Base-by-base conservation (phyloP, 2,329 filamentous ascomycete species). In the Fusarium cyanostomum region DNA sequence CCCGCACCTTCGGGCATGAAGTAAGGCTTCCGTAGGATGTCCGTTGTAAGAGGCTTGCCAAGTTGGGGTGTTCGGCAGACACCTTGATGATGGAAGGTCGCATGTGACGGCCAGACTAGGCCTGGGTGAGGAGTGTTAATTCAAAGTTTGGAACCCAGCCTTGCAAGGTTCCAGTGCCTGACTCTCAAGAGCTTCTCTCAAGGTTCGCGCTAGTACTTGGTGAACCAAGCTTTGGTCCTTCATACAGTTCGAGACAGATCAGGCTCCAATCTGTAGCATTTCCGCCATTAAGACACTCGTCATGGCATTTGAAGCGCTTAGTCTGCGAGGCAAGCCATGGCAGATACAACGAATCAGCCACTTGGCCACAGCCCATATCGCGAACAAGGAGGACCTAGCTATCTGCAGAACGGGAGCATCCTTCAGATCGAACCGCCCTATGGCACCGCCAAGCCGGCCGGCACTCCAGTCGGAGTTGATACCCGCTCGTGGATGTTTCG, bases 381-480 rank as follows among this genome's bases (percentile, higher is more conserved):
- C 27, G 24, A 56, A 44, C 44, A 42, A 42, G 26, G 31, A 35
- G 33, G 34, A 33, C 21, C n/a, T 21, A 13, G 30, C 59, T 13
- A 44, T 46, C 55, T 59, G 49, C 38, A 60, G 49, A 58, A 52
- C 35, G 62, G 49, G 37, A 38, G 18, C 41, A 42, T 59, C 30
- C 53, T 46, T 62, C 67, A 65, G 67, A 34, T 67, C 59, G 67
- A 66, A 68, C 65, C 62, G 67, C 49, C 50, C 54, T 52, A 44
- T 54, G 45, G 53, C 41, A 37, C 39, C 39, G 51, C 52, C 52
- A 55, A 57, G 44, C 43, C 60, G 48, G 48, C 48, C 54, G 57
- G 61, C 41, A 67, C 51, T 60, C 56, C 39, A 49, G 52, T 44
- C 39, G 52, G 53, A 53, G 38, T 48, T 55, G 3, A 52, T 57